Conservation (phyloP, 2,329 filamentous ascomycete genomes). For the Nigrograna mackinnonii region DNA sequence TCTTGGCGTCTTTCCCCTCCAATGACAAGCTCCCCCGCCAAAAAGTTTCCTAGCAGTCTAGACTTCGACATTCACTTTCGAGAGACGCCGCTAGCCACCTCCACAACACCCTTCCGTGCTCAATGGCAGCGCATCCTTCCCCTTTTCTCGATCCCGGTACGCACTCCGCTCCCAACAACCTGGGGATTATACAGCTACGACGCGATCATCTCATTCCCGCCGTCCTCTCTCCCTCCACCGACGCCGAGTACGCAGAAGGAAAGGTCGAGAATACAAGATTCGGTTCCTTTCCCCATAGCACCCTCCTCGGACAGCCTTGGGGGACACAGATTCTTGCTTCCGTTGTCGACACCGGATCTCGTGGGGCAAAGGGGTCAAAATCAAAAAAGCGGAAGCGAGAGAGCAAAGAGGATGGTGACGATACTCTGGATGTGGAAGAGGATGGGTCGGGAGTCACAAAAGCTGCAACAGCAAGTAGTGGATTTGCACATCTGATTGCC, state of each 20-base stretch:
- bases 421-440: constrained; percentile 27
- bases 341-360: constrained; percentile 86
- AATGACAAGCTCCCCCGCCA: constrained; percentile 17
- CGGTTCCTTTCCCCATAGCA: constrained; percentile 68
- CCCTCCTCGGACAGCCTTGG: constrained; percentile 74
- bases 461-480: constrained; percentile 59
- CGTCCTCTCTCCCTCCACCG: constrained; percentile 51
- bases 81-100: not conserved
- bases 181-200: constrained; percentile 86
- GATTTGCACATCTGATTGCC: constrained; percentile 77
- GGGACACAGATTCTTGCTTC: constrained; percentile 90
- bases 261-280: constrained; percentile 83
- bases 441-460: constrained; percentile 39
- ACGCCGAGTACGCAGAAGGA: constrained; percentile 49
- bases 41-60: constrained; percentile 9
- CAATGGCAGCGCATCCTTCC: constrained; percentile 53
- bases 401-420: constrained; percentile 32
- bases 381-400: constrained; percentile 53
- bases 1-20: constrained; percentile 28
- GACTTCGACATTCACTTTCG: not conserved
- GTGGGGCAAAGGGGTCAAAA: constrained; percentile 76
- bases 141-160: constrained; percentile 77
- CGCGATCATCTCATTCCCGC: constrained; percentile 83
- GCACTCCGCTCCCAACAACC: constrained; percentile 63
- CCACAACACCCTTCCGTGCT: not conserved